These are phyloP conservation scores for Amylocarpus encephaloides DNA, from an alignment of 2,329 filamentous ascomycete species.

Conservation along the genomic window DNA sequence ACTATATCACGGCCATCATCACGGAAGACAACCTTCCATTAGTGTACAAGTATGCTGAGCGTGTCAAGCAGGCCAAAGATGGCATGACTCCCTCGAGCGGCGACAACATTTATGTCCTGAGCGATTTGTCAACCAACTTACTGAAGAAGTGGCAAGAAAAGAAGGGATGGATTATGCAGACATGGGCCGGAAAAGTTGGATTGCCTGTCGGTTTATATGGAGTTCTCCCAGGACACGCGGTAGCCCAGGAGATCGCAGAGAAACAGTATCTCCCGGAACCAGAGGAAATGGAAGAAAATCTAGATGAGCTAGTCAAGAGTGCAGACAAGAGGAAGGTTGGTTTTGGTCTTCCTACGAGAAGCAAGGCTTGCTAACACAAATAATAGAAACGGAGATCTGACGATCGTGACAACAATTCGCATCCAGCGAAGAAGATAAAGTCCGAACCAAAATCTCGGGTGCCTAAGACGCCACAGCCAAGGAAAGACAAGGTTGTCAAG, in stretches of 20 bases:
- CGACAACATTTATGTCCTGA: slow-evolving; percentile 76
- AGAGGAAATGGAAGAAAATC: slow-evolving; percentile 67
- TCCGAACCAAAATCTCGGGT: slow-evolving; percentile 18
- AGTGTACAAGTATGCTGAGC: slow-evolving; percentile 87
- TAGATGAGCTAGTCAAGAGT: slow-evolving; percentile 59
- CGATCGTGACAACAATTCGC: slow-evolving; percentile 22
- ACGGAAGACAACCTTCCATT: slow-evolving; percentile 81
- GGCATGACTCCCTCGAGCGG: slow-evolving; percentile 62
- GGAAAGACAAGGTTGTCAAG: slow-evolving; percentile 24
- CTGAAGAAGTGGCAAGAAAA: slow-evolving; percentile 82
- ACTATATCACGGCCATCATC: slow-evolving; percentile 77
- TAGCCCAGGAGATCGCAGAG: slow-evolving; percentile 78
- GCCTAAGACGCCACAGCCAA: slow-evolving; percentile 21
- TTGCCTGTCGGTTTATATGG: slow-evolving; percentile 75
- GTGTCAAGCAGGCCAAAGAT: slow-evolving; percentile 85
- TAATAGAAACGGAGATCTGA: slow-evolving; percentile 28
- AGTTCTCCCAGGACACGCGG: slow-evolving; percentile 66
- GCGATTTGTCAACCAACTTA: slow-evolving; percentile 76
- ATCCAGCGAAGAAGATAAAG: slow-evolving; percentile 21
- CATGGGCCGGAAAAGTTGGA: slow-evolving; percentile 73
- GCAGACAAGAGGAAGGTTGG: slow-evolving; percentile 53
- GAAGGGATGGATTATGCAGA: slow-evolving; percentile 79
- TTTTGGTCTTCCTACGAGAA: slow-evolving; percentile 15
- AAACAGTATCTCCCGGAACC: slow-evolving; percentile 70
- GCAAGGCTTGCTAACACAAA: slow-evolving; percentile 9